Base-by-base conservation (phyloP, 495 filamentous ascomycete genomes). In the Daldinia bambusicola region DNA sequence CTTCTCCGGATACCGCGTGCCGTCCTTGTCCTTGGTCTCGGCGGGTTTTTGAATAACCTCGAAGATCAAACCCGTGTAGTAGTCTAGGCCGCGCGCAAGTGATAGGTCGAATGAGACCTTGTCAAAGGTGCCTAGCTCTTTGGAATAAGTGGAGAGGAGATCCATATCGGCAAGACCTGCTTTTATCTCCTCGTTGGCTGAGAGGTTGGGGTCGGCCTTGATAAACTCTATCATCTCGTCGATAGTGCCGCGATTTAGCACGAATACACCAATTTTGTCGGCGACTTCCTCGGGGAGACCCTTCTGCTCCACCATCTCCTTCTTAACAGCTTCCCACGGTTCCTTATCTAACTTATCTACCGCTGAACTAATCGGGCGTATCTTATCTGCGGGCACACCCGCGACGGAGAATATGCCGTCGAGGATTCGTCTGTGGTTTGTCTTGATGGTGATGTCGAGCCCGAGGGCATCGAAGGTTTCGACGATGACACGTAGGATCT, bases 341-440 rank as follows among this genome's bases (percentile, higher is more conserved):
- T 86, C 82, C 79, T 94, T 94, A 72, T 93, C 92, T 58, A 94
- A 80, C 82, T 94, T 94, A 78, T 94, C 92, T 30, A 94, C 91
- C 2, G 92, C 91, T 59, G 86, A 89, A 37, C 87, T 91, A 67
- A 94, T 93, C 13, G 85, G 84, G 6, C 92, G 83, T 63, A 92
- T 86, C 82, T 92, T 92, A 40, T 93, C 89, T 62, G 80, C 78
- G 0, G 92, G 91, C 31, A 94, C 92, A 60, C 92, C 92, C 66
- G 87, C 91, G 32, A 93, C 89, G 66, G 87, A 84, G 72, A 94
- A 94, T 55, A 94, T 80, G 43, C 92, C 92, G 61, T 94, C 91
- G 31, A 94, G 82, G 26, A 94, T 91, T 78, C 91, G 90, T 56
- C 92, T 83, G 84, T 94, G 92, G 80, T 94, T 94, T 68, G 93